Percentiles rank a stretch among this genome's conserved stretches.
These are phyloP conservation scores for Hyphopichia burtonii DNA, from an alignment of 1,139 yeast species.

Conservation along the genomic window DNA sequence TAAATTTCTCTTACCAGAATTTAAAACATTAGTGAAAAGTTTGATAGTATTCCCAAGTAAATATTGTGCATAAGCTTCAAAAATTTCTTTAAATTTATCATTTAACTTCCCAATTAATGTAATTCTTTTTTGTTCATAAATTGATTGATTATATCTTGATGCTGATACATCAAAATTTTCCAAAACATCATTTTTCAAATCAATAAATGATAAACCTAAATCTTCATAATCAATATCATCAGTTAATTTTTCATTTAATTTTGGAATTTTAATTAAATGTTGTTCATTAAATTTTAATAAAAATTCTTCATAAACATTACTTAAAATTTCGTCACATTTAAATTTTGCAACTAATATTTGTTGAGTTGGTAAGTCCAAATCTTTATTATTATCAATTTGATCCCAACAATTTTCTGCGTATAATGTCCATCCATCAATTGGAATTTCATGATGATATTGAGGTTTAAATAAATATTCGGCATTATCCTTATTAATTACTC, in stretches of 20 bases:
- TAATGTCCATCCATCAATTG: constrained; percentile 94
- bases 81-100: constrained; percentile 41
- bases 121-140: constrained; percentile 61
- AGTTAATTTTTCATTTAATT: constrained; percentile 2
- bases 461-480: constrained; percentile 57
- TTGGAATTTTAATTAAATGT: constrained; percentile 8
- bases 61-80: constrained; percentile 29
- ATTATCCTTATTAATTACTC: constrained; percentile 40
- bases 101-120: constrained; percentile 49
- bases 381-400: constrained; percentile 89
- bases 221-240: constrained; percentile 30
- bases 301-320: constrained; percentile 50
- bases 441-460: constrained; percentile 80
- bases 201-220: constrained; percentile 40
- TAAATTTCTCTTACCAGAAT: constrained; percentile 11
- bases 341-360: constrained; percentile 92
- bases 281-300: constrained; percentile 28
- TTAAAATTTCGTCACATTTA: constrained; percentile 86
- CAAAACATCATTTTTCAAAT: constrained; percentile 46
- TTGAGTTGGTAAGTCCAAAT: constrained; percentile 93
- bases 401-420: constrained; percentile 93
- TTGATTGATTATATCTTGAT: constrained; percentile 64
- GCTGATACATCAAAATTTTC: constrained; percentile 65
- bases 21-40: constrained; percentile 17
- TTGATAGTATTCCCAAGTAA: constrained; percentile 15